Percentiles rank a stretch among this genome's conserved stretches.
Conservation (phyloP, 169 alveolate genomes). For the Theileria annulata region DNA sequence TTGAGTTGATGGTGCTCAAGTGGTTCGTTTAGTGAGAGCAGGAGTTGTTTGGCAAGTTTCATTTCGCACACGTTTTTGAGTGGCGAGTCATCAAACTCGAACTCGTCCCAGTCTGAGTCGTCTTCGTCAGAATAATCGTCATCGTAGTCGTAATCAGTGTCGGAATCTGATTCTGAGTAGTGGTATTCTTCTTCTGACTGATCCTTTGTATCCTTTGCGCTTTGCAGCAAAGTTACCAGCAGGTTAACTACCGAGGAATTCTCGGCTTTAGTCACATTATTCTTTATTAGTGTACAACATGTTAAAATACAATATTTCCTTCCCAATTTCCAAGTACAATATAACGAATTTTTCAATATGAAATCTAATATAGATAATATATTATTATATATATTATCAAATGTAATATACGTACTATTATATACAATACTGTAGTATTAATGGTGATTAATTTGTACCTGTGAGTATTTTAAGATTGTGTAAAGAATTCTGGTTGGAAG, state of each 20-base stretch:
- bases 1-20: too few relatives aligned
- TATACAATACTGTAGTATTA: too few relatives aligned
- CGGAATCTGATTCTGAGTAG: neutral
- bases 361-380: neutral
- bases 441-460: neutral
- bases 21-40: neutral
- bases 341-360: neutral
- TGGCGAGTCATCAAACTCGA: constrained; percentile 4
- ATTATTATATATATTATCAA: neutral
- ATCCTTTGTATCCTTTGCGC: neutral
- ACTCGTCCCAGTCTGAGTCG: constrained; percentile 2
- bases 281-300: neutral
- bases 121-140: constrained; percentile 3
- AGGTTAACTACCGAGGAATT: neutral
- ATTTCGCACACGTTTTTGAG: constrained; percentile 1
- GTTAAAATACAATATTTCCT: neutral
- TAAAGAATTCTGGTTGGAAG: neutral
- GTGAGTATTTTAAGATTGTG: neutral
- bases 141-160: constrained; percentile 15
- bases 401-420: too few relatives aligned
- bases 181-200: neutral
- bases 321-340: neutral
- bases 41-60: constrained; percentile 7
- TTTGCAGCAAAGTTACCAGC: neutral
- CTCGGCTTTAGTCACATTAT: neutral